A percentile compares a stretch with the other conserved stretches of the same genome.
phyloP scores from a whole-genome alignment of 164 flowering plant species.

The Vitis riparia region DNA sequence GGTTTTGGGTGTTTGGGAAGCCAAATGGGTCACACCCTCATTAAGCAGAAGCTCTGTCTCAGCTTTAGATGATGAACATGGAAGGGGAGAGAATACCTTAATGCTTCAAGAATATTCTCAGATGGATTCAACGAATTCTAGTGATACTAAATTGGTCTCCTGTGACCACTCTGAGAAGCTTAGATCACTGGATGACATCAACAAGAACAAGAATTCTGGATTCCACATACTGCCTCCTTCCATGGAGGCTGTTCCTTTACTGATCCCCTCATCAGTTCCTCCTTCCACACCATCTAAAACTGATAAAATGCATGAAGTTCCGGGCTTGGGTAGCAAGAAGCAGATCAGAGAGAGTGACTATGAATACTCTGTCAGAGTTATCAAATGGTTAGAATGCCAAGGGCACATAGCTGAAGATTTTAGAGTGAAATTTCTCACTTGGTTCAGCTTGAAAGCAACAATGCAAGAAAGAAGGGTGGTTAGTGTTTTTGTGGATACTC shows the following conservation, averaged over 20 bases:
- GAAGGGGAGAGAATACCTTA: constrained; percentile 8
- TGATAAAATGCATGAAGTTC: constrained; percentile 8
- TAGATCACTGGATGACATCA: constrained; percentile 11
- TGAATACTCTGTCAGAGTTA: constrained; percentile 51
- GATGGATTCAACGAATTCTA: constrained; percentile 33
- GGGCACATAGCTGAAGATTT: constrained; percentile 63
- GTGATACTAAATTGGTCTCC: constrained; percentile 12
- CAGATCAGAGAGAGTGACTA: constrained; percentile 32
- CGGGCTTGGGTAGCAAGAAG: constrained; percentile 2
- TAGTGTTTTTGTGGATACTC: constrained; percentile 52
- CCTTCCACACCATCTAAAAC: constrained; percentile 44
- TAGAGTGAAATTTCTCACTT: constrained; percentile 69
- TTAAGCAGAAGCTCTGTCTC: constrained; percentile 15
- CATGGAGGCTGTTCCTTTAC: neutral
- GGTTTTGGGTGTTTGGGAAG: constrained; percentile 44
- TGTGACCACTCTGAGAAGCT: constrained; percentile 14
- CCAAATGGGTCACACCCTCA: constrained; percentile 43
- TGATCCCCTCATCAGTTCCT: constrained; percentile 16
- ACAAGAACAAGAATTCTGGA: constrained; percentile 20
- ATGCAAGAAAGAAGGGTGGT: constrained; percentile 61
- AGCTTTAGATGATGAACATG: constrained; percentile 13
- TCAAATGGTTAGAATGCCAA: constrained; percentile 61
- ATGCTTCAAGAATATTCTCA: constrained; percentile 9
- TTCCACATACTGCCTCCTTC: constrained; percentile 3
- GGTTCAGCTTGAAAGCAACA: constrained; percentile 80